These are phyloP conservation scores for Microbotryum lychnidis-dioicae DNA, from an alignment of 1,284 basidiomycete genomes.

Conservation along the genomic window DNA sequence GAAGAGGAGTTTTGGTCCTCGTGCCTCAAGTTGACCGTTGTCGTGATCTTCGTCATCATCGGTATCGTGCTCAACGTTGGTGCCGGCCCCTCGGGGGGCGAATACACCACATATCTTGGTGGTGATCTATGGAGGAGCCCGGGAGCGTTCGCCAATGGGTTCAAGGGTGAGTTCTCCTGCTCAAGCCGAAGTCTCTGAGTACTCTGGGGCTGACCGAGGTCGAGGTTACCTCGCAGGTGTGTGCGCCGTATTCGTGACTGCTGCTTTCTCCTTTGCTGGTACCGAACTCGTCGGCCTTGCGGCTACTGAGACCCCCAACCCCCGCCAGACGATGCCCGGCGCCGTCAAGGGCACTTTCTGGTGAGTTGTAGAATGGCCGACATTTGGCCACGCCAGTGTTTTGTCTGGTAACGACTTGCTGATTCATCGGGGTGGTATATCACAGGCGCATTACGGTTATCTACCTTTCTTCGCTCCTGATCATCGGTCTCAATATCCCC, in stretches of 20 bases:
- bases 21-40: constrained; percentile 41
- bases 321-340: constrained; percentile 45
- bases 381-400: background rate
- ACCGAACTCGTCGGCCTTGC: constrained; percentile 56
- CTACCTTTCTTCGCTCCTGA: constrained; percentile 50
- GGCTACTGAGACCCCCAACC: constrained; percentile 52
- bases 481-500: constrained; percentile 52
- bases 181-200: constrained; percentile 27
- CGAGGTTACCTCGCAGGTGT: too few relatives aligned
- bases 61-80: constrained; percentile 24
- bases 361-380: constrained; percentile 2
- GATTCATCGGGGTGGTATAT: too few relatives aligned
- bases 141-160: constrained; percentile 43
- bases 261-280: constrained; percentile 33
- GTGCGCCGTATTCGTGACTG: constrained; percentile 56
- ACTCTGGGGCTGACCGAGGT: too few relatives aligned
- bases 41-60: constrained; percentile 38
- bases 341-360: constrained; percentile 44
- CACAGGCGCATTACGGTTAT: constrained; percentile 38
- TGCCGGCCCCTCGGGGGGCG: constrained; percentile 35
- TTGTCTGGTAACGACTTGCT: background rate
- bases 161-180: constrained; percentile 46
- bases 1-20: constrained; percentile 40
- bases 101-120: constrained; percentile 6
- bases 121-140: constrained; percentile 36